phyloP scores from a whole-genome alignment of 2,329 filamentous ascomycete species.

The Talaromyces albobiverticillius region DNA sequence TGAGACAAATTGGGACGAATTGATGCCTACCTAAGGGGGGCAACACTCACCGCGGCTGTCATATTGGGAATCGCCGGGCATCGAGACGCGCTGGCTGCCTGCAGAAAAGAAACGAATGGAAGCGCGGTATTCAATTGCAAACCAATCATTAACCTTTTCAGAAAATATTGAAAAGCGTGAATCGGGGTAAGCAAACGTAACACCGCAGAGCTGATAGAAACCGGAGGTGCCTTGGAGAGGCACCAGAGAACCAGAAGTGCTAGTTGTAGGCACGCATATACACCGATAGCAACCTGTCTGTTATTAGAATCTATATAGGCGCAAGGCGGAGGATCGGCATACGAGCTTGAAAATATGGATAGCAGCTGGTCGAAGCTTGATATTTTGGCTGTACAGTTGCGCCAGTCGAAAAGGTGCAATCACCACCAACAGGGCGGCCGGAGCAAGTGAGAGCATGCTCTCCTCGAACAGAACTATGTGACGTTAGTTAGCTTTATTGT shows the following conservation, averaged over 20 bases:
- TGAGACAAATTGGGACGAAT: no score
- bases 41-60: no score
- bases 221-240: background rate
- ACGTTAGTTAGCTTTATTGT: background rate
- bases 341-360: background rate
- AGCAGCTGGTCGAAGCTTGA: background rate
- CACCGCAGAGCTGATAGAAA: background rate
- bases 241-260: background rate
- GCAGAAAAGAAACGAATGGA: no score
- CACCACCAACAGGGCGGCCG: background rate
- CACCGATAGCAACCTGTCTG: background rate
- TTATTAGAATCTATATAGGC: background rate
- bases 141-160: no score
- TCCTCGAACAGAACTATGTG: background rate
- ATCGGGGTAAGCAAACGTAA: no score
- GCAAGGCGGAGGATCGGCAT: background rate
- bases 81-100: no score
- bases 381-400: background rate
- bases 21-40: no score
- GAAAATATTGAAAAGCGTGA: no score
- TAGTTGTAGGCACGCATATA: background rate
- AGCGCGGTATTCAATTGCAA: no score
- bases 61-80: no score
- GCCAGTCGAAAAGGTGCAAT: background rate
- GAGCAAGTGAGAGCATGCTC: background rate